Evolutionary conservation across 495 filamentous ascomycete genomes (phyloP).

Genomic region (Xylaria palmicola): DNA sequence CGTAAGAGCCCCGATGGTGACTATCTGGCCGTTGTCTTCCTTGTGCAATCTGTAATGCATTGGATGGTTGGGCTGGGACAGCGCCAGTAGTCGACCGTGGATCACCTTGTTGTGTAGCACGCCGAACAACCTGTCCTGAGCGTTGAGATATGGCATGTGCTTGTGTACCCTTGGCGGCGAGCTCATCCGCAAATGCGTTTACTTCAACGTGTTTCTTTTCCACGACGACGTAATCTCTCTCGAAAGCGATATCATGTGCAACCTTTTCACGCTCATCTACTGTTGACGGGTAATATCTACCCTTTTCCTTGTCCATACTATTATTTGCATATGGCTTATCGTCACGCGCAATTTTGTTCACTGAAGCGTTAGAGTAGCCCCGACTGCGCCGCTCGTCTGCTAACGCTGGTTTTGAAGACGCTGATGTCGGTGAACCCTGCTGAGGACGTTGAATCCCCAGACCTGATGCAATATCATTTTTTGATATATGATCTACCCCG

Average conservation of each 20-base stretch:
- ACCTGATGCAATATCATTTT: conserved; percentile 40
- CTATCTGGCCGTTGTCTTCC: conserved; percentile 59
- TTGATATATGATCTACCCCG: conserved; percentile 33
- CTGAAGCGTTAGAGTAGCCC: conserved; percentile 38
- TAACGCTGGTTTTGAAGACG: conserved; percentile 32
- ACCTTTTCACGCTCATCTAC: conserved; percentile 69
- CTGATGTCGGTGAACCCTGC: conserved; percentile 39
- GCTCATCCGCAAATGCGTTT: conserved; percentile 93
- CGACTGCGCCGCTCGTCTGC: conserved; percentile 34
- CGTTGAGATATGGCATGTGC: conserved; percentile 48
- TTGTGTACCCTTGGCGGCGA: conserved; percentile 73
- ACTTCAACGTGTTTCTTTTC: conserved; percentile 95
- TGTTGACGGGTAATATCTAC: conserved; percentile 33
- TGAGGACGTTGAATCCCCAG: conserved; percentile 45
- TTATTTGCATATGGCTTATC: conserved; percentile 20
- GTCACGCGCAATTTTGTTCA: conserved; percentile 21
- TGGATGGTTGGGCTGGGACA: conserved; percentile 53
- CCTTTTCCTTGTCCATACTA: conserved; percentile 18
- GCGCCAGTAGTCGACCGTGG: conserved; percentile 59
- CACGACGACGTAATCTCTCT: conserved; percentile 91
- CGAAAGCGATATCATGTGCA: conserved; percentile 84
- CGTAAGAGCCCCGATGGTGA: conserved; percentile 70
- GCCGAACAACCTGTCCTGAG: conserved; percentile 47
- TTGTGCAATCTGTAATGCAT: conserved; percentile 67
- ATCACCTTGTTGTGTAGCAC: conserved; percentile 63